A percentile compares a stretch with the other conserved stretches of the same genome.
Evolutionary conservation across 148 eudicot species (phyloP).

Genomic region (Oxyria digyna): DNA sequence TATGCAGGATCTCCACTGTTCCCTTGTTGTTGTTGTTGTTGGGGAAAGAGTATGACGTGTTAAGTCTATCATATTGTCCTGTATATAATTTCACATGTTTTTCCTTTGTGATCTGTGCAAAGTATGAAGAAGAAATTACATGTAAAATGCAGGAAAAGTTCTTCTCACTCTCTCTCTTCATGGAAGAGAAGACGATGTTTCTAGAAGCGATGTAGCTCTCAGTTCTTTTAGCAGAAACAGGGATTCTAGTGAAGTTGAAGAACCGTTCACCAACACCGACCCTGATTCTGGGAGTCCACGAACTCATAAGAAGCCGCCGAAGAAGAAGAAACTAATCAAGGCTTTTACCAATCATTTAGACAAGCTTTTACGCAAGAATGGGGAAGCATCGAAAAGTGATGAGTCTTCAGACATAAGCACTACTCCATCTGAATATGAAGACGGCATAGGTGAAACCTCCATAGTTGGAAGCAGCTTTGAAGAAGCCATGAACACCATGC

Average conservation of each 20-base stretch:
- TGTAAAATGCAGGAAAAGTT: slow-evolving; percentile 46
- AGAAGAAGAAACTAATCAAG: slow-evolving; percentile 50
- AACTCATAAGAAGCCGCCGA: slow-evolving; percentile 26
- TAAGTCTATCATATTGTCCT: not conserved
- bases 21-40: too few species aligned
- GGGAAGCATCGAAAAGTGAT: slow-evolving; percentile 35
- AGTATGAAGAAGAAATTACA: not conserved
- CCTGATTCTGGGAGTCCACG: slow-evolving; percentile 11
- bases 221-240: slow-evolving; percentile 15
- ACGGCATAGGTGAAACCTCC: slow-evolving; percentile 27
- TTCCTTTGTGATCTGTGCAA: not conserved
- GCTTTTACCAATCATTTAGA: slow-evolving; percentile 56
- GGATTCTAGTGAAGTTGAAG: slow-evolving; percentile 21
- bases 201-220: slow-evolving; percentile 17
- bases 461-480: slow-evolving; percentile 33
- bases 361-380: slow-evolving; percentile 53
- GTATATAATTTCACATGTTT: not conserved
- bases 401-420: slow-evolving; percentile 46
- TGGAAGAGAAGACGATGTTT: slow-evolving; percentile 39
- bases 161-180: slow-evolving; percentile 64
- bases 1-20: too few species aligned
- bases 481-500: slow-evolving; percentile 49
- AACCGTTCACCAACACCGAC: slow-evolving; percentile 13
- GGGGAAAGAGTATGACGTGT: not conserved
- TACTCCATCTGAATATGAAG: slow-evolving; percentile 50